A percentile compares a stretch with the other conserved stretches of the same genome.
These are phyloP conservation scores for Leccinum subrobustum DNA, from an alignment of 1,284 basidiomycete genomes.

Conservation along the genomic window DNA sequence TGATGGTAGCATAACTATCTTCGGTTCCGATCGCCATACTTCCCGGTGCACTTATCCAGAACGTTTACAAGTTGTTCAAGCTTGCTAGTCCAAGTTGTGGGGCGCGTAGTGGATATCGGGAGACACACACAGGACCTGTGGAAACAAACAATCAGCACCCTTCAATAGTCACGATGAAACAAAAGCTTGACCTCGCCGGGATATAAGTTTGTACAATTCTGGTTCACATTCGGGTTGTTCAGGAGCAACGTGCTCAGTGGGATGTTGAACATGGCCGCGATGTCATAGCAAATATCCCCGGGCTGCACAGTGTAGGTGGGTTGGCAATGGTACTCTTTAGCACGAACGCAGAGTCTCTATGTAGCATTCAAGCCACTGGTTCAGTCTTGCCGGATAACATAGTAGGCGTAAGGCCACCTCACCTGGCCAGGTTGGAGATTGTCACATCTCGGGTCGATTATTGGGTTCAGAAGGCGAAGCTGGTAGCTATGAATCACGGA, in stretches of 20 bases:
- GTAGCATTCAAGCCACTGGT: background rate
- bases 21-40: background rate
- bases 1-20: background rate
- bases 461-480: no score
- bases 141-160: background rate
- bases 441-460: no score
- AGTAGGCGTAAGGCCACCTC: background rate
- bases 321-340: no score
- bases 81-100: background rate
- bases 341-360: background rate
- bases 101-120: no score
- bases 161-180: background rate
- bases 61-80: background rate
- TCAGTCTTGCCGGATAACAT: background rate
- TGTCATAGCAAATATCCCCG: background rate
- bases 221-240: background rate
- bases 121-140: background rate
- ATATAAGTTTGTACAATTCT: background rate
- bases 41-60: background rate
- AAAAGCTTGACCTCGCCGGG: background rate
- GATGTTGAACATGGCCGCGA: background rate
- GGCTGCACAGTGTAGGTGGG: background rate
- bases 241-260: background rate
- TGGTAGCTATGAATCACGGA: no score
- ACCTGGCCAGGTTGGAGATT: background rate